Percentiles rank a stretch among this genome's conserved stretches.
Conservation (phyloP, 768 basidiomycete species). For the Suillus plorans region DNA sequence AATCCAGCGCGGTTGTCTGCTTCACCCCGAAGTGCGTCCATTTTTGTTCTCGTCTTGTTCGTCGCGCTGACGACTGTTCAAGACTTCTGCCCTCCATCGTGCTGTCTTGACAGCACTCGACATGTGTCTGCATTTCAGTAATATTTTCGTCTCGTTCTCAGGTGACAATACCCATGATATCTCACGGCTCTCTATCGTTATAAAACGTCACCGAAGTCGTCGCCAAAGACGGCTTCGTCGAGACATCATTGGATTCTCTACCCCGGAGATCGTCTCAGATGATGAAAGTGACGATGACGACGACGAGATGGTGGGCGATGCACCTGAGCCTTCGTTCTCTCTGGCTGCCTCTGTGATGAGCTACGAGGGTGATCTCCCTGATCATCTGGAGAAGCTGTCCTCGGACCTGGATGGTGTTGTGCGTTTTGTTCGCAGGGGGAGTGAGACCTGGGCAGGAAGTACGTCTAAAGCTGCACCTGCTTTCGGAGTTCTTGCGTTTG, state of each 20-base stretch:
- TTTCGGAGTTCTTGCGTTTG: constrained; percentile 73
- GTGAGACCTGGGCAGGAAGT: constrained; percentile 67
- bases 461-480: constrained; percentile 57
- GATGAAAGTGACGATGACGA: constrained; percentile 42
- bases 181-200: constrained; percentile 47
- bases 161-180: constrained; percentile 63
- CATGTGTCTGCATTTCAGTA: constrained; percentile 69
- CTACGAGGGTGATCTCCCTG: constrained; percentile 48
- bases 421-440: constrained; percentile 63
- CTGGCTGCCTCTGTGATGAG: constrained; percentile 27
- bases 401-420: constrained; percentile 71
- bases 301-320: constrained; percentile 15
- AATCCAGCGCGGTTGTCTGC: constrained; percentile 60
- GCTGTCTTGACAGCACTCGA: constrained; percentile 71
- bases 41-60: not conserved
- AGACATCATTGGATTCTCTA: constrained; percentile 64
- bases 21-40: constrained; percentile 54
- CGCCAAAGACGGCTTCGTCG: constrained; percentile 53
- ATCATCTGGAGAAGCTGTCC: constrained; percentile 61
- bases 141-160: constrained; percentile 58
- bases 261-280: constrained; percentile 31
- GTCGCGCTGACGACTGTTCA: constrained; percentile 5
- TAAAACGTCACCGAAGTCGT: constrained; percentile 62
- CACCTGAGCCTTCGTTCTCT: constrained; percentile 40
- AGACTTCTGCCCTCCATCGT: constrained; percentile 67